Conservation (phyloP, 129 eudicot genomes). For the Logfia minima region DNA sequence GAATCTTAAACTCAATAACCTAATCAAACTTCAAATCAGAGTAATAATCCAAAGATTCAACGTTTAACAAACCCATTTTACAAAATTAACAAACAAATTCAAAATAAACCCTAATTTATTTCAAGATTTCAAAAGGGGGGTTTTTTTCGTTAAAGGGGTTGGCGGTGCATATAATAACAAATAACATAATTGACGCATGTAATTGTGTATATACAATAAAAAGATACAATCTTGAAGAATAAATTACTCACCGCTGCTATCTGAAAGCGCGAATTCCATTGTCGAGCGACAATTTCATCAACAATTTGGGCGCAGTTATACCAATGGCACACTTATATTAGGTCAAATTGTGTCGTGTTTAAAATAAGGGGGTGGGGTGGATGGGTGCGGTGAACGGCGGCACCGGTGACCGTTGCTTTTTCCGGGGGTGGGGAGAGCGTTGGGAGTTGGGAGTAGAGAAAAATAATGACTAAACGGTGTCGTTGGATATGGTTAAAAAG, state of each 20-base stretch:
- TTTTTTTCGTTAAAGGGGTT: not conserved
- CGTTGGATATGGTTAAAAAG: slow-evolving; percentile 30
- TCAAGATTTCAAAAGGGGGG: slow-evolving; percentile 5
- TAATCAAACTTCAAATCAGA: slow-evolving; percentile 17
- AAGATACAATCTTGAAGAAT: slow-evolving; percentile 27
- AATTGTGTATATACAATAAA: not conserved
- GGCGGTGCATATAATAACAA: not conserved
- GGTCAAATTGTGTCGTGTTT: not conserved
- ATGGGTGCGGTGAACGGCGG: slow-evolving; percentile 25
- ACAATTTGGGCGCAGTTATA: slow-evolving; percentile 19
- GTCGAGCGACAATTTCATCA: slow-evolving; percentile 33
- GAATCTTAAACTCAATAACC: slow-evolving; percentile 20
- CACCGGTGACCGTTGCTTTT: slow-evolving; percentile 30
- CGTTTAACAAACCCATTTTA: not conserved
- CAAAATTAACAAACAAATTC: not conserved
- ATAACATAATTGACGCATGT: not conserved
- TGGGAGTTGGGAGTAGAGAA: slow-evolving; percentile 17
- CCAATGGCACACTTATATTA: not conserved
- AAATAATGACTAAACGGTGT: slow-evolving; percentile 31
- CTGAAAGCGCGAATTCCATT: slow-evolving; percentile 56
- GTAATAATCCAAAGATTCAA: not conserved
- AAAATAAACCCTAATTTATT: slow-evolving; percentile 2
- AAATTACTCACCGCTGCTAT: slow-evolving; percentile 57
- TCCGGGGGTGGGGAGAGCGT: slow-evolving; percentile 26
- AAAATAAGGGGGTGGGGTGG: slow-evolving; percentile 8